Evolutionary conservation across 768 basidiomycete genomes (phyloP), one percentile per base, ranked within the genome.

Genomic region (Kondoa malvinella): DNA sequence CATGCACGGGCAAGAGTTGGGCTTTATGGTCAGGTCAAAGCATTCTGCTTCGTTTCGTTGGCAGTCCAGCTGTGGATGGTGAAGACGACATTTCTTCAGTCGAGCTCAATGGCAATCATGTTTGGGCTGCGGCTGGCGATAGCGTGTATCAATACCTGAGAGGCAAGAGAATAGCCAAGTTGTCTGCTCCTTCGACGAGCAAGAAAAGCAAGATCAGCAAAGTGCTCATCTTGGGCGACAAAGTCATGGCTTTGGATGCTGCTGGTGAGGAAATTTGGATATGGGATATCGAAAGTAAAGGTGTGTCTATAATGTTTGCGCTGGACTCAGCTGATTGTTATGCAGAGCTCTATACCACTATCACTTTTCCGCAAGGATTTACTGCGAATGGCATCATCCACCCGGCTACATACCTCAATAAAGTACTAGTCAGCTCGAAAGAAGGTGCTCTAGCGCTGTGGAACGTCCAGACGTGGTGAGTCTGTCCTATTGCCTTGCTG

Each of bases 331-430:
- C 67, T 57, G 31, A 29, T 34, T 57, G 15, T 56, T n/a, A 14
- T 64, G 21, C 57, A 87, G 87, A 81, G 64, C 76, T 88, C 31
- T 81, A 85, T 63, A 80, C 82, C 2, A 83, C 83, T 1, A 83
- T 97, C 61, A 81, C 84, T 57, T 94, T 99, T 73, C 87, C 91
- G 62, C 74, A 83, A 4, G 84, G 82, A 25, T 97, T 97, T 76
- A 86, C 85, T 1, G 92, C 92, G n/a, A 87, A 84, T 2, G 81
- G 81, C 30, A 79, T 95, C 57, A 81, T 95, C 3, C 95, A 99
- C 76, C 95, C 95, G 1, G 86, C 91, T 0, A 97, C 95, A 15
- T 97, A 97, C 77, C 77, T 99, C 64, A 97, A 99, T 80, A 99
- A 99, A 79, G 81, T 97, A 0, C 80, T 97, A 0, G 83, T 97